phyloP scores from a whole-genome alignment of 2,329 filamentous ascomycete species.

The Colletotrichum sp. region DNA sequence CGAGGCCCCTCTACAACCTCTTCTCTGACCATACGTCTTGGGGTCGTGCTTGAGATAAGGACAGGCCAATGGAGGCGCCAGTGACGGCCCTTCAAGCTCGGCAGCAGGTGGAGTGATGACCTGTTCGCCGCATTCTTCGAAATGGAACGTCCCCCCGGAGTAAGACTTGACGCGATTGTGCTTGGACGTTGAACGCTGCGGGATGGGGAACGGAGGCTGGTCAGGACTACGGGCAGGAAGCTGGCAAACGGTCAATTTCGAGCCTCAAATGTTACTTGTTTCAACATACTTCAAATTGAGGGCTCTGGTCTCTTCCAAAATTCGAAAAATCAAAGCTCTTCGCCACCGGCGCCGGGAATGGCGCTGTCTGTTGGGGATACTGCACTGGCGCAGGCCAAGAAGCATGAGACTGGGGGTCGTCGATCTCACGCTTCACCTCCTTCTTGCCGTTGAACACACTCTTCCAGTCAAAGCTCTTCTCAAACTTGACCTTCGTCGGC shows the following conservation, averaged over 20 bases:
- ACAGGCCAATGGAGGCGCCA: not conserved
- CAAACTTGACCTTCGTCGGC: not conserved
- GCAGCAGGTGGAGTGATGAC: not conserved
- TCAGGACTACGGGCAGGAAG: not conserved
- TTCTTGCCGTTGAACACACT: not conserved
- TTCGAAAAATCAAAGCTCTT: not conserved
- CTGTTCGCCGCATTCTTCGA: not conserved
- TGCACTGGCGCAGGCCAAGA: not conserved
- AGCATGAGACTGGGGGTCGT: not conserved
- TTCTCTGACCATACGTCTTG: not conserved
- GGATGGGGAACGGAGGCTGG: not conserved
- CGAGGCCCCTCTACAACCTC: not conserved
- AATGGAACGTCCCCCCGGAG: not conserved
- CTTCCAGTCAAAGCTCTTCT: not conserved
- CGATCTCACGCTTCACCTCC: not conserved
- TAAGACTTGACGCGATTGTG: not conserved
- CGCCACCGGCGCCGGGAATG: not conserved
- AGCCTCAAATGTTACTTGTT: not conserved
- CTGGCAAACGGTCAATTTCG: not conserved
- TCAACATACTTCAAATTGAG: not conserved
- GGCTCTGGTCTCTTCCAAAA: not conserved
- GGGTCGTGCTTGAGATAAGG: not conserved
- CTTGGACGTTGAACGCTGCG: not conserved
- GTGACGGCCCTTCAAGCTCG: not conserved
- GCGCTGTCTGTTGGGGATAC: not conserved